phyloP scores from a whole-genome alignment of 768 basidiomycete genomes.

The Suillus fuscotomentosus region DNA sequence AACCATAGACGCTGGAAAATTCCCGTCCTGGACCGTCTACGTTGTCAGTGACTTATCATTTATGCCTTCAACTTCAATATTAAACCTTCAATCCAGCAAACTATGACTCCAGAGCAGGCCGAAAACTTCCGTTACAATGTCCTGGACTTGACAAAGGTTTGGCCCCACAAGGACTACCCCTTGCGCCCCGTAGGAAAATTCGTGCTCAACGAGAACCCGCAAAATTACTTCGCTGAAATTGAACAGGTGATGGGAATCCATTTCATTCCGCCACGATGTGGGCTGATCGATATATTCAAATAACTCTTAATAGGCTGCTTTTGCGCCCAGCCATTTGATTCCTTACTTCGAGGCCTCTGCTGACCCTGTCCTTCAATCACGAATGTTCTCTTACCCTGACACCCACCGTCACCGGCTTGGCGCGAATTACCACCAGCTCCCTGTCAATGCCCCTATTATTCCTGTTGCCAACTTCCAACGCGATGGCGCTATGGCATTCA shows the following conservation, averaged over 20 bases:
- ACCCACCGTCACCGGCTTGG: slow-evolving; percentile 86
- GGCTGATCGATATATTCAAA: slow-evolving; percentile 5
- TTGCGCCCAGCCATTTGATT: slow-evolving; percentile 84
- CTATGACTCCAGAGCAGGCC: slow-evolving; percentile 90
- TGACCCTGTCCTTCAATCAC: slow-evolving; percentile 92
- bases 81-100: slow-evolving; percentile 55
- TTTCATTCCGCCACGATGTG: slow-evolving; percentile 16
- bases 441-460: slow-evolving; percentile 76
- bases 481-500: slow-evolving; percentile 65
- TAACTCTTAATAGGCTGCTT: slow-evolving; percentile 53
- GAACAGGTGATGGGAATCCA: slow-evolving; percentile 69
- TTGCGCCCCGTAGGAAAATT: slow-evolving; percentile 85
- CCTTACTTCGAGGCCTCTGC: slow-evolving; percentile 88
- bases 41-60: slow-evolving; percentile 47
- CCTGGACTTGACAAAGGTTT: slow-evolving; percentile 88
- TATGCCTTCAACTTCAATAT: slow-evolving; percentile 3
- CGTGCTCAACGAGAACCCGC: slow-evolving; percentile 71
- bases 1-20: slow-evolving; percentile 76
- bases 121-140: slow-evolving; percentile 89
- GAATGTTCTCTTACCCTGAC: slow-evolving; percentile 93
- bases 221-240: slow-evolving; percentile 93
- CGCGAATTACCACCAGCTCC: slow-evolving; percentile 79
- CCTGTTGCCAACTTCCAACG: slow-evolving; percentile 92
- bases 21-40: slow-evolving; percentile 87
- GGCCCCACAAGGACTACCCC: slow-evolving; percentile 88